These are phyloP conservation scores for Fusarium hostae DNA, from an alignment of 2,329 filamentous ascomycete species.

Conservation along the genomic window DNA sequence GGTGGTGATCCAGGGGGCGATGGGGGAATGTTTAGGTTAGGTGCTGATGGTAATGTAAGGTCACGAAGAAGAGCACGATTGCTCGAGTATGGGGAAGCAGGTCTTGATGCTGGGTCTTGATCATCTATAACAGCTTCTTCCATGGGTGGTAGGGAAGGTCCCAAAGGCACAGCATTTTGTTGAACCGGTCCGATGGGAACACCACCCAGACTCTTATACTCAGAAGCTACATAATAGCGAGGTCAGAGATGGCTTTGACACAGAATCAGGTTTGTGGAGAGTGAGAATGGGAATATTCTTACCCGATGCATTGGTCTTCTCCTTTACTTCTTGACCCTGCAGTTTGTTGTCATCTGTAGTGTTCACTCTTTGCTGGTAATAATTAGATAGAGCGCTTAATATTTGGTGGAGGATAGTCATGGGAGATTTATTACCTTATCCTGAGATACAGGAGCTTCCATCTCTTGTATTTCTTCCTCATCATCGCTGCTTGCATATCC, in stretches of 20 bases:
- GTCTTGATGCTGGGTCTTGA: slow-evolving; percentile 42
- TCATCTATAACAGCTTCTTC: slow-evolving; percentile 39
- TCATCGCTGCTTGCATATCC: slow-evolving; percentile 64
- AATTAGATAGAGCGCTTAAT: slow-evolving; percentile 9
- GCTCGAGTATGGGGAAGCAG: slow-evolving; percentile 74
- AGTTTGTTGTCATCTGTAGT: background rate
- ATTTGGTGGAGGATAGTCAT: background rate
- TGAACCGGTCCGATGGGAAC: slow-evolving; percentile 46
- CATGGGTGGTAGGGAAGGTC: slow-evolving; percentile 53
- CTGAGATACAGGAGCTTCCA: slow-evolving; percentile 2
- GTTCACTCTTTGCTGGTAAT: slow-evolving; percentile 10
- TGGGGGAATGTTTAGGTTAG: slow-evolving; percentile 78
- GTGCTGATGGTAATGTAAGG: slow-evolving; percentile 77
- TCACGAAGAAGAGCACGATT: slow-evolving; percentile 73
- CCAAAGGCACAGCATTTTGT: slow-evolving; percentile 50
- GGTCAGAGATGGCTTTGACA: background rate
- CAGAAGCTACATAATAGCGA: slow-evolving; percentile 5
- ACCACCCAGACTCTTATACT: slow-evolving; percentile 13
- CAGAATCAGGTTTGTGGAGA: background rate
- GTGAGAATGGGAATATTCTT: background rate
- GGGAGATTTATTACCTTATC: slow-evolving; percentile 22
- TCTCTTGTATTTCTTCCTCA: slow-evolving; percentile 51
- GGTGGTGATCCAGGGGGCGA: slow-evolving; percentile 74
- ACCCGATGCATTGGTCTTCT: slow-evolving; percentile 13
- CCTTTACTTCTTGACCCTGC: slow-evolving; percentile 2